A percentile compares a stretch with the other conserved stretches of the same genome.
Conservation (phyloP, 2,329 filamentous ascomycete genomes). For the Onygenales sp. region DNA sequence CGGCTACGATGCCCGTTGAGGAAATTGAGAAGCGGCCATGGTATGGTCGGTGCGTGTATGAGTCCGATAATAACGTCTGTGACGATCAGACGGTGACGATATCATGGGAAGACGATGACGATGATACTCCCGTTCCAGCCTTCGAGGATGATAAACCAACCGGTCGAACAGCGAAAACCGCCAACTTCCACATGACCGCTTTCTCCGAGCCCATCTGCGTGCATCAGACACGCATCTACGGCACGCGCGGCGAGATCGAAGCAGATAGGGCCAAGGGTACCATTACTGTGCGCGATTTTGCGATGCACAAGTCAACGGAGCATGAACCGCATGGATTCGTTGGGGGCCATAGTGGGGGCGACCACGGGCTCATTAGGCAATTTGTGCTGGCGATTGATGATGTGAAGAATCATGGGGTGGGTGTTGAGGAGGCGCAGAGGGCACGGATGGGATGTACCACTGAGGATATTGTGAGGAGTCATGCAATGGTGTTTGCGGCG, state of each 20-base stretch:
- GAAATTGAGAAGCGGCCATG: constrained; percentile 40
- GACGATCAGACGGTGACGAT: constrained; percentile 77
- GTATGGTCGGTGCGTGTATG: constrained; percentile 79
- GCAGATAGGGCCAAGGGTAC: constrained; percentile 55
- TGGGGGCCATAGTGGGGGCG: constrained; percentile 59
- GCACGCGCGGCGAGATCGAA: constrained; percentile 66
- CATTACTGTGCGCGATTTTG: constrained; percentile 63
- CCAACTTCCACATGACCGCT: constrained; percentile 77
- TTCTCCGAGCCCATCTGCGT: constrained; percentile 70
- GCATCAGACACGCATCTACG: constrained; percentile 66
- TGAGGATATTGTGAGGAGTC: constrained; percentile 68
- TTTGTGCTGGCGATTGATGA: constrained; percentile 65
- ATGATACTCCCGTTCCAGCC: constrained; percentile 20
- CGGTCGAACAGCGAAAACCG: constrained; percentile 59
- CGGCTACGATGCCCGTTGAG: constrained; percentile 40
- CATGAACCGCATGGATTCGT: constrained; percentile 47
- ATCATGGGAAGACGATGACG: constrained; percentile 60
- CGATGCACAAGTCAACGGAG: constrained; percentile 37
- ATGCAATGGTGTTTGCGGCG: constrained; percentile 75
- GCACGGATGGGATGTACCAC: constrained; percentile 64
- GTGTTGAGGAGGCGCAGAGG: constrained; percentile 56
- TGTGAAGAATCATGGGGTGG: constrained; percentile 57
- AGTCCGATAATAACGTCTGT: constrained; percentile 74
- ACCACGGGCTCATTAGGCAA: constrained; percentile 60
- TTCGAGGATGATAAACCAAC: constrained; percentile 9